phyloP scores from a whole-genome alignment of 345 rosid species.

The Triadica sebifera region DNA sequence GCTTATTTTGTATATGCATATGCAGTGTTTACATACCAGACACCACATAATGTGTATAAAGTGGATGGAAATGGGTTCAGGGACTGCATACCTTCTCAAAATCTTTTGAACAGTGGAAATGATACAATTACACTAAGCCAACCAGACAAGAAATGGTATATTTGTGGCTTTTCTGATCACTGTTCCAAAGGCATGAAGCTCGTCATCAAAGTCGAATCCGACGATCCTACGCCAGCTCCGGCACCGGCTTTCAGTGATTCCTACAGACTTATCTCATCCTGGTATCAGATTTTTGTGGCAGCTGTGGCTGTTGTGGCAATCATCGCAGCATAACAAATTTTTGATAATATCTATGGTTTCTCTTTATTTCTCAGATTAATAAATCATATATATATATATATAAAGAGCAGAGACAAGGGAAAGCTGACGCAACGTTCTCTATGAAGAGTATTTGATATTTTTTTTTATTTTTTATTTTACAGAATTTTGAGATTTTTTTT shows the following conservation, averaged over 20 bases:
- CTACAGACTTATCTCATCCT: not conserved
- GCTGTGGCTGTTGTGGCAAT: not conserved
- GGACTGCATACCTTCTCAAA: slow-evolving; percentile 16
- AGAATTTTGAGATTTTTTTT: too few species aligned
- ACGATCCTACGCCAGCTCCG: slow-evolving; percentile 12
- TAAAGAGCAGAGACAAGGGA: too few species aligned
- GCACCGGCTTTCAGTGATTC: not conserved
- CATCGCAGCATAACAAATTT: not conserved
- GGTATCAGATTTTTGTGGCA: slow-evolving; percentile 2
- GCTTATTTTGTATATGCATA: too few species aligned
- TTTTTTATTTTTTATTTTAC: too few species aligned
- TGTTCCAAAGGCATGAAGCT: slow-evolving; percentile 36
- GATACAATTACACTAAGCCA: slow-evolving; percentile 27
- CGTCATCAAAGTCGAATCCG: slow-evolving; percentile 14
- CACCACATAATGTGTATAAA: slow-evolving; percentile 35
- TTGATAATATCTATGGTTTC: too few species aligned
- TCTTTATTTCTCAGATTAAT: too few species aligned
- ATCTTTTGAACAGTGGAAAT: slow-evolving; percentile 21
- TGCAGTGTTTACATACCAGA: slow-evolving; percentile 39
- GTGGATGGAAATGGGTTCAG: slow-evolving; percentile 28
- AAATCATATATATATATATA: too few species aligned
- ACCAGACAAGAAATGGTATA: slow-evolving; percentile 44
- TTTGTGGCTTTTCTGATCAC: slow-evolving; percentile 36
- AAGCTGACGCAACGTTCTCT: not conserved
- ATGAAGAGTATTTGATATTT: too few species aligned